phyloP scores from a whole-genome alignment of 352 stramenopile genomes.

The Phytophthora hibernalis region DNA sequence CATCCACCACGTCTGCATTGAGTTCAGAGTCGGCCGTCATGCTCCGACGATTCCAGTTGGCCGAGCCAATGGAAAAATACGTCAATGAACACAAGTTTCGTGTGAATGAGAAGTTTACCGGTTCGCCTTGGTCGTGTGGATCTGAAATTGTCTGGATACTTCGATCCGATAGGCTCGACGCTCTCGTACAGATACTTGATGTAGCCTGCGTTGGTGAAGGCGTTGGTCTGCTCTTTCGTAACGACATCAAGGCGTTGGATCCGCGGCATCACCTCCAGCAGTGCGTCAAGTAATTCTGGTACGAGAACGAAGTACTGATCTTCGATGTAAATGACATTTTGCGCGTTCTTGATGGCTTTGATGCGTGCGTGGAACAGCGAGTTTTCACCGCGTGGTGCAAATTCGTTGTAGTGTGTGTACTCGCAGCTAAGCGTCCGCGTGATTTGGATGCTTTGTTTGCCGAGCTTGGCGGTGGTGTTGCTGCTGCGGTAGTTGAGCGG shows the following conservation, averaged over 20 bases:
- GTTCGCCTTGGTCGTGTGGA: conserved; percentile 47
- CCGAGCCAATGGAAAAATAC: conserved; percentile 62
- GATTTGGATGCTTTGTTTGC: conserved; percentile 40
- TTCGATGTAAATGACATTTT: conserved; percentile 37
- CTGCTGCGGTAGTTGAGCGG: conserved; percentile 6
- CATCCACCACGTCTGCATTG: conserved; percentile 56
- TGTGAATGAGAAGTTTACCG: conserved; percentile 55
- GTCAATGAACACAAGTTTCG: conserved; percentile 60
- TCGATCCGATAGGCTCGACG: conserved; percentile 44
- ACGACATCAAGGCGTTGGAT: conserved; percentile 59
- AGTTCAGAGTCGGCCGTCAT: conserved; percentile 64
- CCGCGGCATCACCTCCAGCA: conserved; percentile 51
- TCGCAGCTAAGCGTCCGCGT: conserved; percentile 61
- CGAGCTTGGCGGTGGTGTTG: conserved; percentile 10
- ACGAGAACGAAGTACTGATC: conserved; percentile 36
- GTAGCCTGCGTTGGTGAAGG: conserved; percentile 43
- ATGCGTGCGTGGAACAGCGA: conserved; percentile 51
- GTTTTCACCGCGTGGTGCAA: conserved; percentile 54
- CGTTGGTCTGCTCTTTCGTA: conserved; percentile 24
- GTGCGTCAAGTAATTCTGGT: conserved; percentile 40
- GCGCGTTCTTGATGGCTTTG: conserved; percentile 45
- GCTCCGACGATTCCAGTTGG: conserved; percentile 60
- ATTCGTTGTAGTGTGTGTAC: conserved; percentile 51
- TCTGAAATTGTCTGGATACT: conserved; percentile 31
- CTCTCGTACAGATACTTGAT: conserved; percentile 63